Conservation (phyloP, 1,284 basidiomycete genomes). For the Ceratobasidium sp. region DNA sequence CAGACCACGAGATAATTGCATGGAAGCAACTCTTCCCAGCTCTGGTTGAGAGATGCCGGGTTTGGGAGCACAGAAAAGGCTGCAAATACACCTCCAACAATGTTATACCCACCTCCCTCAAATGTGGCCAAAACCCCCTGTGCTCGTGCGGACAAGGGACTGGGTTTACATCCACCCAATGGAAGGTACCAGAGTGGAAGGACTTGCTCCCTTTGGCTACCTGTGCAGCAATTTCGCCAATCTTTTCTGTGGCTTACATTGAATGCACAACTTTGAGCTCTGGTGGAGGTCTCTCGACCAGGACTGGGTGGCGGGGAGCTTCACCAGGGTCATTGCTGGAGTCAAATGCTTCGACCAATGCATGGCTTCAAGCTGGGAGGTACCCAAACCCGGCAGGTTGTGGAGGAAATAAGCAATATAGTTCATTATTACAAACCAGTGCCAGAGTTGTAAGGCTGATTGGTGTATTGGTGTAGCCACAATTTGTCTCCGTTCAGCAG, state of each 20-base stretch:
- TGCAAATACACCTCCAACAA: slow-evolving; percentile 8
- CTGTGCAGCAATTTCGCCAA: slow-evolving; percentile 6
- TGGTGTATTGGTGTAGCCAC: too few relatives aligned
- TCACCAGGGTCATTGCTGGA: too few relatives aligned
- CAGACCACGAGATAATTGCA: slow-evolving; percentile 1
- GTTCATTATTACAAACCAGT: too few relatives aligned
- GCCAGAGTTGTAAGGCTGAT: too few relatives aligned
- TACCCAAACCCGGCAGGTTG: too few relatives aligned
- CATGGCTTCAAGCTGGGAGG: too few relatives aligned
- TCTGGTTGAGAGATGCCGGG: slow-evolving; percentile 21
- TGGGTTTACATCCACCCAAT: slow-evolving; percentile 5
- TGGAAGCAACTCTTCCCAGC: slow-evolving; percentile 30
- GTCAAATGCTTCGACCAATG: too few relatives aligned
- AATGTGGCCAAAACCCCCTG: neutral
- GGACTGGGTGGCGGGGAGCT: too few relatives aligned
- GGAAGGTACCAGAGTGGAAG: slow-evolving; percentile 8
- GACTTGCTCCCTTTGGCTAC: slow-evolving; percentile 5
- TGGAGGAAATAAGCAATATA: too few relatives aligned
- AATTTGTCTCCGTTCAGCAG: too few relatives aligned
- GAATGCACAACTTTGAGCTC: too few relatives aligned
- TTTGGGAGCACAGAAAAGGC: slow-evolving; percentile 2
- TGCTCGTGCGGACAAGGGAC: slow-evolving; percentile 15
- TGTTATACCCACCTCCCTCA: neutral
- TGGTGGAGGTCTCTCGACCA: too few relatives aligned
- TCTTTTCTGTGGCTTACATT: slow-evolving; percentile 5